phyloP scores from a whole-genome alignment of 768 basidiomycete species.

The Amanita molliuscula region DNA sequence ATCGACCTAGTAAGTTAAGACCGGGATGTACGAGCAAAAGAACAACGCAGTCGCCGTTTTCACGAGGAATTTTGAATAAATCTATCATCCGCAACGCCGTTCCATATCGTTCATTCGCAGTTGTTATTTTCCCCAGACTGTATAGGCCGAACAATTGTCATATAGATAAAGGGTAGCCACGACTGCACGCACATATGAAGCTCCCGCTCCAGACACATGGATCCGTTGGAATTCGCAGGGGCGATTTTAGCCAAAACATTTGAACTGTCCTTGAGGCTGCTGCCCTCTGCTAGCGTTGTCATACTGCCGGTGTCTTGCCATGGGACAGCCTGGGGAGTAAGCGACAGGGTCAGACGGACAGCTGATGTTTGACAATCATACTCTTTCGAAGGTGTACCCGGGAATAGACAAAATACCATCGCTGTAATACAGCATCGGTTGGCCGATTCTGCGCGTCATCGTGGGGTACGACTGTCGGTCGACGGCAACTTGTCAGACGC shows the following conservation, averaged over 20 bases:
- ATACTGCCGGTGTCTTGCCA: slow-evolving; percentile 71
- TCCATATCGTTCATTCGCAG: slow-evolving; percentile 39
- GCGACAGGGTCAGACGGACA: background rate
- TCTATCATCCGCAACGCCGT: slow-evolving; percentile 51
- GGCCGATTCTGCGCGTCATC: slow-evolving; percentile 49
- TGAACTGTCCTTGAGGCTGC: slow-evolving; percentile 58
- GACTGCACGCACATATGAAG: slow-evolving; percentile 49
- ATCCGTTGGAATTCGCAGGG: slow-evolving; percentile 60
- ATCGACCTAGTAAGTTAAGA: slow-evolving; percentile 57
- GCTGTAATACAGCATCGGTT: slow-evolving; percentile 49
- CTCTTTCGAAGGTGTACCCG: slow-evolving; percentile 66
- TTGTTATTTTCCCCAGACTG: slow-evolving; percentile 42
- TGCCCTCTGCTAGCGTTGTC: slow-evolving; percentile 60
- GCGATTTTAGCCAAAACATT: slow-evolving; percentile 66
- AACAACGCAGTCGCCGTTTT: slow-evolving; percentile 58
- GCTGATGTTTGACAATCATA: slow-evolving; percentile 11
- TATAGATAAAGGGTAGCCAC: background rate
- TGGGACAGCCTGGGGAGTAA: slow-evolving; percentile 34
- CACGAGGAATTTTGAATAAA: slow-evolving; percentile 54
- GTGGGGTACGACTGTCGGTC: background rate
- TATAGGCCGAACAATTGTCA: background rate
- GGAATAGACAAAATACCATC: slow-evolving; percentile 54
- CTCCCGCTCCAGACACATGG: slow-evolving; percentile 63
- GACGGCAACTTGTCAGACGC: background rate
- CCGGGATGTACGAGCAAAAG: slow-evolving; percentile 67